Base-by-base conservation (phyloP, 306 rosid species). In the Gynostemma pentaphyllum region DNA sequence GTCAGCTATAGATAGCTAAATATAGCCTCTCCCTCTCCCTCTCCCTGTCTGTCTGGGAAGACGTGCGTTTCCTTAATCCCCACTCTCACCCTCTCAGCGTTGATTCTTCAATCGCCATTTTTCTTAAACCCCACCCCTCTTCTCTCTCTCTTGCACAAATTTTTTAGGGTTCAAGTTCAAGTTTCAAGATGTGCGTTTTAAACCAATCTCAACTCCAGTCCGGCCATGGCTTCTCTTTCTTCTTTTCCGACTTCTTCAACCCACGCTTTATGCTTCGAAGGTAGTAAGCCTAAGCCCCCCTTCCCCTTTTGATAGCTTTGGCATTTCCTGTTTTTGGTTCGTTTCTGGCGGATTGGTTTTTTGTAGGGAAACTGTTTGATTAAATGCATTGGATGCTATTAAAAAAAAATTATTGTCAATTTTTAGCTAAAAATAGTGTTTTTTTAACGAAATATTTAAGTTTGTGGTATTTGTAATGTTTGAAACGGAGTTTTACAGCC, bases 101-200 rank as follows among this genome's bases (percentile, higher is more conserved):
- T 15, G 66, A 37, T 11, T 61, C 36, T 61, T 12, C 66, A 40
- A 61, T 22, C 66, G 36, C 66, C 49, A 40, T 40, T 26, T 61
- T 40, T 49, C 66, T 61, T 40, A 40, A 61, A 40, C 66, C 66
- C 37, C 36, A 14, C 44, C 18, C 47, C 47, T 46, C 40, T 55
- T 2, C 0, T 22, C 10, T 22, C 2, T 0, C 8, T 1, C 6
- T 10, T 47, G n/a, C n/a, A n/a, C n/a, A n/a, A n/a, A n/a, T n/a
- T n/a, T n/a, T n/a, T n/a, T n/a, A n/a, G n/a, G n/a, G n/a, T 7
- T 3, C 37, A 61, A 23, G 14, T 61, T 37, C 23, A 61, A 49
- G 66, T 48, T 23, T 61, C 37, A 40, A 40, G 26, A 61, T 61
- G 66, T 61, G 13, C 49, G 7, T 7, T 40, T 49, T 22, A 23